These are phyloP conservation scores for Dactylellina cionopaga DNA, from an alignment of 2,329 filamentous ascomycete genomes.

Conservation along the genomic window DNA sequence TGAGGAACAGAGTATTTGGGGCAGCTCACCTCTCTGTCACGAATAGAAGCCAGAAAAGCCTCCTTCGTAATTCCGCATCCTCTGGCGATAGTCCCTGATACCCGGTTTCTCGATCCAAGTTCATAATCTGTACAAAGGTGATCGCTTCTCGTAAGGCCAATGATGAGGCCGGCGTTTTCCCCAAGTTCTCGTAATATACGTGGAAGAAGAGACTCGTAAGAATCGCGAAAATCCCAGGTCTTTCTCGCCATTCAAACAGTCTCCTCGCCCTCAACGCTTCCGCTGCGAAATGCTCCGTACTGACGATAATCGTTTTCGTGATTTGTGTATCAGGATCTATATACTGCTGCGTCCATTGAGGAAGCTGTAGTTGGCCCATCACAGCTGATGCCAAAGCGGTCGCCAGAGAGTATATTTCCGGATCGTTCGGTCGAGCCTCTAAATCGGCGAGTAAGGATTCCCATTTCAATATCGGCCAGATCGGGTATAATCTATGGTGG, in stretches of 20 bases:
- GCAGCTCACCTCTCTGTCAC: conserved; percentile 37
- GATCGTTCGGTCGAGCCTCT: conserved; percentile 35
- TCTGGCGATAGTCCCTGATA: conserved; percentile 28
- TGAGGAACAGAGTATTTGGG: neutral
- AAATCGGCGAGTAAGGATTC: conserved; percentile 26
- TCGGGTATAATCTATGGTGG: conserved; percentile 46
- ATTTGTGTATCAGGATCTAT: conserved; percentile 36
- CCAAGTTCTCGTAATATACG: conserved; percentile 47
- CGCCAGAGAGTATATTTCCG: conserved; percentile 44
- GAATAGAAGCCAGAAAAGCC: conserved; percentile 46
- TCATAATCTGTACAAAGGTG: conserved; percentile 47
- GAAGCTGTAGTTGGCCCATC: conserved; percentile 46
- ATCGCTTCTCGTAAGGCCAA: conserved; percentile 39
- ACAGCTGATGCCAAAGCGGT: conserved; percentile 38
- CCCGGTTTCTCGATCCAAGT: conserved; percentile 34
- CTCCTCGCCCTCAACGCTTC: conserved; percentile 39
- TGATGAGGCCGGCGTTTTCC: conserved; percentile 37
- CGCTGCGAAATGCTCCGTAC: conserved; percentile 40
- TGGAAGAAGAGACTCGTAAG: conserved; percentile 48
- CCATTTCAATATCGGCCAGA: conserved; percentile 50
- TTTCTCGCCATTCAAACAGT: conserved; percentile 41
- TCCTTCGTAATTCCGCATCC: conserved; percentile 42
- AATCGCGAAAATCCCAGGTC: conserved; percentile 34
- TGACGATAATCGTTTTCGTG: conserved; percentile 38
- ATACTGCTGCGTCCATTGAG: conserved; percentile 47